These are phyloP conservation scores for Alternaria metachromatica DNA, from an alignment of 2,329 filamentous ascomycete species.

Conservation along the genomic window DNA sequence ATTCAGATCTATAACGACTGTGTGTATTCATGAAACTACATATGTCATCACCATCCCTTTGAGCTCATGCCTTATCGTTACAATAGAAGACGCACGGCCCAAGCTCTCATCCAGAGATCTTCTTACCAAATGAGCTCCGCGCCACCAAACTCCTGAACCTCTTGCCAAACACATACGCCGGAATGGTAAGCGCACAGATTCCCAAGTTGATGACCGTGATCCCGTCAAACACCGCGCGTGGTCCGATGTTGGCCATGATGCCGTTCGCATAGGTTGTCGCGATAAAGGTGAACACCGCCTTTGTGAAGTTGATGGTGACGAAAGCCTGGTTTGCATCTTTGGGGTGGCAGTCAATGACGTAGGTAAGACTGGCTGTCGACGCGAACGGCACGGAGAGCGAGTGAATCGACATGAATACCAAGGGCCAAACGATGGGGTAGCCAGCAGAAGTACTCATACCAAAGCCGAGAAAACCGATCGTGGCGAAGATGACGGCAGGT, in stretches of 20 bases:
- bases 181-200: conserved; percentile 76
- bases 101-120: conserved; percentile 16
- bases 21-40: not conserved
- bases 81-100: not conserved
- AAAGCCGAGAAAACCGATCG: conserved; percentile 52
- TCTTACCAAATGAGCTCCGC: conserved; percentile 28
- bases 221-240: conserved; percentile 71
- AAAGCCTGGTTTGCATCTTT: conserved; percentile 51
- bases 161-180: conserved; percentile 60
- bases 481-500: conserved; percentile 40
- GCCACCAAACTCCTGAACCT: conserved; percentile 41
- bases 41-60: not conserved
- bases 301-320: conserved; percentile 53
- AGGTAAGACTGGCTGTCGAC: conserved; percentile 48
- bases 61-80: not conserved
- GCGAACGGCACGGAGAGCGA: conserved; percentile 49
- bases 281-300: conserved; percentile 59
- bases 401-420: conserved; percentile 49
- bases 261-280: conserved; percentile 83
- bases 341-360: conserved; percentile 52
- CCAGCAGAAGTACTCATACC: conserved; percentile 45
- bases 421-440: conserved; percentile 33
- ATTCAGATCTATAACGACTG: not conserved
- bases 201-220: conserved; percentile 75
- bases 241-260: conserved; percentile 63